Evolutionary conservation across 805 yeast genomes (phyloP), one percentile per base, ranked within the genome.

Genomic region (Teunomyces cretensis): DNA sequence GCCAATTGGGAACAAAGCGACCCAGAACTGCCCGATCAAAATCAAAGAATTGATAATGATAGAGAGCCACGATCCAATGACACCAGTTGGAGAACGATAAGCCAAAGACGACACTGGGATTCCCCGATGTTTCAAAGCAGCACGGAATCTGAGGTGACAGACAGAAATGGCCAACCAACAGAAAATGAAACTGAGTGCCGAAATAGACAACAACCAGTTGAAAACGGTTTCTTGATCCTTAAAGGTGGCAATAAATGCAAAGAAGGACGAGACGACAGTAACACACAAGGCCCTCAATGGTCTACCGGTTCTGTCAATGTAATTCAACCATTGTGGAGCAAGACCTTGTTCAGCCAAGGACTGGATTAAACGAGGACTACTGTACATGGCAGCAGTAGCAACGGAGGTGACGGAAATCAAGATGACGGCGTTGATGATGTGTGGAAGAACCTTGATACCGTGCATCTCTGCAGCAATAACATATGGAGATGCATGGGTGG

Each of bases 351-450:
- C 46, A n/a, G 62, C 64, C 49, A 61, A 51, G 6, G 65, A 54
- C 24, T 60, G 51, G 44, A 61, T 51, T 38, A 61, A 52, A 46
- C 63, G 51, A 36, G 62, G 53, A 15, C 60, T 55, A 31, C 57
- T 52, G 57, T 61, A 61, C 64, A 60, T 61, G 49, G 64, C 64
- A 12, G 65, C 65, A 9, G 65, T 59, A 11, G 65, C 64, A 24
- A 61, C 66, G 3, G 63, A 58, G 4, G 65, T 61, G 24, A 61
- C 68, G 2, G 68, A 64, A 44, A 61, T 58, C 47, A 65, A 56
- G 28, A 65, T 56, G 28, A 64, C 62, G 2, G 63, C 68, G 45
- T 65, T 65, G 44, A 65, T 64, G 45, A 65, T 61, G 48, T 62
- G 62, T 4, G 65, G 65, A 27, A 60, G 45, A 11, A 59, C 64